Base-by-base conservation (phyloP, 768 basidiomycete species). In the Hygrocybe coccinea region DNA sequence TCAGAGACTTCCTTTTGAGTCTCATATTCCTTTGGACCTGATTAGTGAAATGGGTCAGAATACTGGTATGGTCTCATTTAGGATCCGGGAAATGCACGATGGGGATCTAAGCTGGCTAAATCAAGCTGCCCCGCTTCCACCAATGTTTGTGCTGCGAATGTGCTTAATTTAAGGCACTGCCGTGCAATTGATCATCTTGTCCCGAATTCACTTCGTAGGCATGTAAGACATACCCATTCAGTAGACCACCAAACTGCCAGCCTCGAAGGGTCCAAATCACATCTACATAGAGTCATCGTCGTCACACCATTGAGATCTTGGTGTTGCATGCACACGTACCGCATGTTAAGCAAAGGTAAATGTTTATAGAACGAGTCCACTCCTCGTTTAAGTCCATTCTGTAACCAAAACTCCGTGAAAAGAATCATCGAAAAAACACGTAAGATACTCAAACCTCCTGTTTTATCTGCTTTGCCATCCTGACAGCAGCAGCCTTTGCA, bases 161-260 rank as follows among this genome's bases (percentile, higher is more conserved):
- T 76, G 45, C 80, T 82, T 8, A 86, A 71, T 53, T 75, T 74
- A 39, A 84, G 59, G 56, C 74, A 81, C 71, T 81, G 58, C 1
- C 59, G 45, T 9, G 36, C 24, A 21, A 43, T 21, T 34, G 15
- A 50, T 9, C 19, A 22, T 24, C 14, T n/a, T 21, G 24, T n/a
- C 3, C 10, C 22, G 22, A 24, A 6, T 21, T 37, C n/a, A 24
- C 8, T 2, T 25, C 2, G 17, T 10, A 12, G 34, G 15, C 21
- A 50, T 19, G 15, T 65, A 22, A 17, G 5, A 22, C 70, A 5
- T 59, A 77, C 79, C 61, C 79, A 71, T 62, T 77, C 71, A 8
- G 72, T 70, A 2, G 76, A 81, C 79, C 80, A 85, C 83, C 83
- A 86, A 3, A 80, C 71, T 0, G 82, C 84, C 11, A 82, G 59